Base-by-base conservation (phyloP, 2,329 filamentous ascomycete genomes). In the Raffaelea arxii region DNA sequence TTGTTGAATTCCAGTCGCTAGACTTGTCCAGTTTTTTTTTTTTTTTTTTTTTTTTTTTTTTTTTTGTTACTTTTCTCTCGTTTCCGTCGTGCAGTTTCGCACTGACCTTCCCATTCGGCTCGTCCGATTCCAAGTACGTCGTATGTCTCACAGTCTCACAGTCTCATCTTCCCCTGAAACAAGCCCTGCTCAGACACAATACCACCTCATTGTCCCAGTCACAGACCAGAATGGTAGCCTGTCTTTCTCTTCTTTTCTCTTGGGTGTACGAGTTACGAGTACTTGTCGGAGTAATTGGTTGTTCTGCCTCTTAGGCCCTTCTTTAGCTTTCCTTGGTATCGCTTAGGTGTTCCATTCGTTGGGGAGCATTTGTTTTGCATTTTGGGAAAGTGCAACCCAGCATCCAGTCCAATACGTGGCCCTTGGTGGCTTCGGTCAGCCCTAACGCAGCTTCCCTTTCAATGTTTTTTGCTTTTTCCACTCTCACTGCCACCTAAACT, bases 1-100 rank as follows among this genome's bases (percentile, higher is more conserved):
- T n/a, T n/a, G n/a, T n/a, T n/a, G n/a, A n/a, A n/a, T n/a, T n/a
- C n/a, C n/a, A n/a, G n/a, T n/a, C n/a, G n/a, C n/a, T n/a, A n/a
- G n/a, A n/a, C n/a, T 30, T 30, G 40, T 25, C 16, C 18, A 19
- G 25, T n/a, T 35, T 37, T 25, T 19, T 30, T 37, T 22, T 36
- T 14, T 35, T 40, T 44, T 10, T 19, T 25, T 38, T 35, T 46
- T 46, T 42, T 50, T 55, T 50, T 54, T 47, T 47, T 49, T 48
- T 54, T 49, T 49, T 49, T 41, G 53, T 52, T 52, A 50, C 30
- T 43, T 55, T 55, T 48, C 19, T 27, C 27, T 38, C 25, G 37
- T 24, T 39, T 18, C 16, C 27, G 27, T 30, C 27, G 27, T 14
- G 23, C 30, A 25, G 37, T 25, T 16, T 27, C 22, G 21, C 9